Conservation (phyloP, 2,329 filamentous ascomycete species). For the Endothia cerciana region DNA sequence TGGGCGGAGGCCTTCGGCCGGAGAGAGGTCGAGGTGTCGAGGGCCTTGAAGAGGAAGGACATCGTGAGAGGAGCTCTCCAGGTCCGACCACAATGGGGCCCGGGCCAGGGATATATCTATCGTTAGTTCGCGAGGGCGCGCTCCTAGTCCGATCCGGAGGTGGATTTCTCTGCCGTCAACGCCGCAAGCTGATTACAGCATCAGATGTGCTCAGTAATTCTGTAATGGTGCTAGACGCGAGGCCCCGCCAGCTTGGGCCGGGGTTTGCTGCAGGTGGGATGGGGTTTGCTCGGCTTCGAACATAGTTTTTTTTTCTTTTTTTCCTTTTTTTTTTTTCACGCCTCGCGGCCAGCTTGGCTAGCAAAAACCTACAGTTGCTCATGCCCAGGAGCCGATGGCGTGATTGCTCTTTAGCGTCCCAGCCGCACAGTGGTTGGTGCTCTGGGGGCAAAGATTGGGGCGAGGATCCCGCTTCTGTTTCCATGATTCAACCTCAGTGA, state of each 20-base stretch:
- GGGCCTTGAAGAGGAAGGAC: constrained; percentile 42
- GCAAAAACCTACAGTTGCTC: constrained; percentile 18
- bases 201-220: constrained; percentile 16
- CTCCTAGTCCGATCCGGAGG: constrained; percentile 15
- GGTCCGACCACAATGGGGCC: constrained; percentile 11
- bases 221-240: not conserved
- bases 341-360: constrained; percentile 7
- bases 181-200: constrained; percentile 23
- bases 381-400: constrained; percentile 29
- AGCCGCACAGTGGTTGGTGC: constrained; percentile 12
- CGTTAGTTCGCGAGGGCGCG: constrained; percentile 20
- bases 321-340: not conserved
- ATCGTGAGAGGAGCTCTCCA: constrained; percentile 33
- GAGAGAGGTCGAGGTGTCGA: constrained; percentile 32
- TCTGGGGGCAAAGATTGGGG: constrained; percentile 11
- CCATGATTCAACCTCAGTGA: constrained; percentile 24
- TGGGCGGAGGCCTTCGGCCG: constrained; percentile 30
- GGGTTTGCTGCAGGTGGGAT: constrained; percentile 13
- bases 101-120: constrained; percentile 17
- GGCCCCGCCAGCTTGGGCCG: constrained; percentile 5
- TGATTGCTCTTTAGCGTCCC: constrained; percentile 28
- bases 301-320: constrained; percentile 25
- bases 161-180: constrained; percentile 18
- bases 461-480: constrained; percentile 11
- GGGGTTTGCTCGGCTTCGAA: constrained; percentile 13